These are phyloP conservation scores for Aspergillus heteromorphus DNA, from an alignment of 495 filamentous ascomycete genomes.

Conservation along the genomic window DNA sequence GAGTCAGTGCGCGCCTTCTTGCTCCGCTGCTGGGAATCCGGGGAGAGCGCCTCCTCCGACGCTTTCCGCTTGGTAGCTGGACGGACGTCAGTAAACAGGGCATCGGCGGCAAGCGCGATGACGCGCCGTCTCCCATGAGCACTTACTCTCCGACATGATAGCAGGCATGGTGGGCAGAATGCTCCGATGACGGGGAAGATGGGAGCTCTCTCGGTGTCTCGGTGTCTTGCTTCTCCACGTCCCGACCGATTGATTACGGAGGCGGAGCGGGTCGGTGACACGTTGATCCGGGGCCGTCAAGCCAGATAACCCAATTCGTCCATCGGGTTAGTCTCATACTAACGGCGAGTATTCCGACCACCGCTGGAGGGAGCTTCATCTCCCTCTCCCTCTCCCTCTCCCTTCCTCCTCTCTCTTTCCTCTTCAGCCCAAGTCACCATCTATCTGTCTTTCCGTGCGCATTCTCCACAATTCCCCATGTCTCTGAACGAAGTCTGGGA, in stretches of 20 bases:
- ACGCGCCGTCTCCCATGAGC: neutral
- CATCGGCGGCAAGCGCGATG: neutral
- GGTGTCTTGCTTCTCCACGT: too few species aligned
- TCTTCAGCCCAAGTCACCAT: too few species aligned
- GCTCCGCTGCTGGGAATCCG: conserved; percentile 45
- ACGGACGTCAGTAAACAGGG: conserved; percentile 7
- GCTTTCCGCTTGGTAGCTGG: conserved; percentile 74
- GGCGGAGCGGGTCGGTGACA: conserved; percentile 13
- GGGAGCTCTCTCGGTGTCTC: conserved; percentile 8
- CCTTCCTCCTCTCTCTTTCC: neutral
- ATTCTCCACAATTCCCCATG: conserved; percentile 26
- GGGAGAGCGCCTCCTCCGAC: conserved; percentile 60
- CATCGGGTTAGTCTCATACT: neutral
- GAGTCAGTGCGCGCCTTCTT: conserved; percentile 58
- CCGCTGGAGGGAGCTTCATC: conserved; percentile 8
- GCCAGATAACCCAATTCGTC: conserved; percentile 16
- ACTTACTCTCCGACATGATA: conserved; percentile 19
- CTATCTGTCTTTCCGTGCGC: neutral
- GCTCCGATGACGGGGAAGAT: neutral
- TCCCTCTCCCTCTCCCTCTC: neutral
- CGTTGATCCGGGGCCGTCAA: conserved; percentile 15
- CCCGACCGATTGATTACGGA: too few species aligned
- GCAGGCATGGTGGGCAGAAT: conserved; percentile 9
- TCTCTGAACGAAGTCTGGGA: conserved; percentile 87
- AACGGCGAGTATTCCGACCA: conserved; percentile 2